phyloP scores from a whole-genome alignment of 1,139 yeast species.

The Meyerozyma guilliermondii region DNA sequence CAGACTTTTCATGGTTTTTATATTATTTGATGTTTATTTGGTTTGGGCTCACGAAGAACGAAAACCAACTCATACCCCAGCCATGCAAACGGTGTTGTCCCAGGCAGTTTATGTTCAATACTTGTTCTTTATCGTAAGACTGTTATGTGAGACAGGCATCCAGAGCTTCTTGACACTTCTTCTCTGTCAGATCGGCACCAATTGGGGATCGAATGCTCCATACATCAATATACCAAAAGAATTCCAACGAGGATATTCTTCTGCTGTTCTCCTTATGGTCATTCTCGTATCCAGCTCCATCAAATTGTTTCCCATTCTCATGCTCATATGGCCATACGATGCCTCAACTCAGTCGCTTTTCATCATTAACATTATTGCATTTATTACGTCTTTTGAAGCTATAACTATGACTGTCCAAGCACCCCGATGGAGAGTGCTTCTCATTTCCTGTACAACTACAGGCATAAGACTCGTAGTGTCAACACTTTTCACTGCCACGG shows the following conservation, averaged over 20 bases:
- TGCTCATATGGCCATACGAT: constrained; percentile 97
- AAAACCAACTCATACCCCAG: constrained; percentile 24
- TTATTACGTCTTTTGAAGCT: constrained; percentile 63
- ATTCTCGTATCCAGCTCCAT: constrained; percentile 72
- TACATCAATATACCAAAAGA: constrained; percentile 11
- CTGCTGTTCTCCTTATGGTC: constrained; percentile 54
- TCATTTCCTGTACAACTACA: not conserved
- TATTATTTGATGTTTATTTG: constrained; percentile 85
- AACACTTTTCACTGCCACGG: not conserved
- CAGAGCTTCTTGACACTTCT: not conserved
- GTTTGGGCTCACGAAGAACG: constrained; percentile 91
- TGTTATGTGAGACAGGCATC: constrained; percentile 43
- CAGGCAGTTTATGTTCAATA: constrained; percentile 59
- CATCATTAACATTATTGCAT: constrained; percentile 58
- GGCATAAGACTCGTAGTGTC: not conserved
- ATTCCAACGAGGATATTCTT: constrained; percentile 20
- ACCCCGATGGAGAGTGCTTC: not conserved
- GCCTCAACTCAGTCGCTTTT: constrained; percentile 55
- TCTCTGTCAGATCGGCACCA: constrained; percentile 22
- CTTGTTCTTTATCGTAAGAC: constrained; percentile 55
- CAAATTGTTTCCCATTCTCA: constrained; percentile 83
- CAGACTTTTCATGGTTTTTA: constrained; percentile 57
- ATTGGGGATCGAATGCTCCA: constrained; percentile 22
- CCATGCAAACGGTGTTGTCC: constrained; percentile 30
- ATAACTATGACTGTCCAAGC: constrained; percentile 4